phyloP scores from a whole-genome alignment of 129 eudicot genomes.

The Artemisia tridentata region DNA sequence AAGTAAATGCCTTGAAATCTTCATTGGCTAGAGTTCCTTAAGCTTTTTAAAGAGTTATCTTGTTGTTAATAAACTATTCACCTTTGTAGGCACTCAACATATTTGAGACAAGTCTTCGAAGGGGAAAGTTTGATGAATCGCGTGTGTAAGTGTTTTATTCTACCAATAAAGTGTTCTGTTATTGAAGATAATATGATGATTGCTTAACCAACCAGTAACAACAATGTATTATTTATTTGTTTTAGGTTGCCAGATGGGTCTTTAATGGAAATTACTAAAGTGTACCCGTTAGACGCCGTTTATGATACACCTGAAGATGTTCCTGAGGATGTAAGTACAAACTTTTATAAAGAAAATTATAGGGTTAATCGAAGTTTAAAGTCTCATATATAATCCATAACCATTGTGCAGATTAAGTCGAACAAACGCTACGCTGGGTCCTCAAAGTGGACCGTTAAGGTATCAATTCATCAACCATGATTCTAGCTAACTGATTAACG shows the following conservation, averaged over 20 bases:
- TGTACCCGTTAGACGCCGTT: slow-evolving; percentile 72
- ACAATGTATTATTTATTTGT: not conserved
- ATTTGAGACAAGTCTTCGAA: slow-evolving; percentile 73
- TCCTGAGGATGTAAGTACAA: slow-evolving; percentile 51
- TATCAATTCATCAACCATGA: slow-evolving; percentile 3
- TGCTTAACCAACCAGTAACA: not conserved
- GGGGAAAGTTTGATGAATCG: slow-evolving; percentile 88
- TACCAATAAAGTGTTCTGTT: not conserved
- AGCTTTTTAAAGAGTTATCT: not conserved
- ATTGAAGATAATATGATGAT: not conserved
- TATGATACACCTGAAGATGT: slow-evolving; percentile 72
- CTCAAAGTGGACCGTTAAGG: slow-evolving; percentile 75
- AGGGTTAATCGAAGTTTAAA: not conserved
- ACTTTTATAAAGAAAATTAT: not conserved
- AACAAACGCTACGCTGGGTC: slow-evolving; percentile 66
- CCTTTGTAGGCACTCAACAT: slow-evolving; percentile 66
- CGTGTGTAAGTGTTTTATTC: slow-evolving; percentile 48
- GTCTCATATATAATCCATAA: slow-evolving; percentile 2
- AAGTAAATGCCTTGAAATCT: not conserved
- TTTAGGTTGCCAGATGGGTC: slow-evolving; percentile 89
- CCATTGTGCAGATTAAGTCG: slow-evolving; percentile 48
- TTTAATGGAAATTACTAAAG: slow-evolving; percentile 65
- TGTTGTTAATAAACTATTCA: not conserved
- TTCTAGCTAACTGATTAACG: not conserved
- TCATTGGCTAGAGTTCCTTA: not conserved